Evolutionary conservation across 2,329 filamentous ascomycete species (phyloP).

Genomic region (Talaromyces sp.): DNA sequence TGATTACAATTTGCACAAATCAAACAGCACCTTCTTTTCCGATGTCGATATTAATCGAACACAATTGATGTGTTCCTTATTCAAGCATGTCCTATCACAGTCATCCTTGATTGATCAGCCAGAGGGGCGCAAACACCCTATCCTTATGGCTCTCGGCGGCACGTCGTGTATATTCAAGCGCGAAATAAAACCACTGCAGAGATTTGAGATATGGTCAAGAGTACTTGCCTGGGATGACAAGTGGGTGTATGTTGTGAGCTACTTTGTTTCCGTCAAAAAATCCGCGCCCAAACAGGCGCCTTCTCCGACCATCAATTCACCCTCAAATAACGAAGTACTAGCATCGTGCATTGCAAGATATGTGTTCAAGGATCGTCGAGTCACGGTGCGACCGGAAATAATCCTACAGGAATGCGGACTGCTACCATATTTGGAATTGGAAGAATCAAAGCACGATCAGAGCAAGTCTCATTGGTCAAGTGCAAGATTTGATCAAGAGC

Average conservation of each 20-base stretch:
- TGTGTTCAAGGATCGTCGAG: slow-evolving; percentile 71
- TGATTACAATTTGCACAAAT: slow-evolving; percentile 82
- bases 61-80: slow-evolving; percentile 45
- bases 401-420: slow-evolving; percentile 66
- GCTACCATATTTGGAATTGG: slow-evolving; percentile 48
- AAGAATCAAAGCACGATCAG: slow-evolving; percentile 55
- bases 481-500: slow-evolving; percentile 23
- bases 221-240: slow-evolving; percentile 72
- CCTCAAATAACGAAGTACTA: slow-evolving; percentile 55
- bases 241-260: slow-evolving; percentile 71
- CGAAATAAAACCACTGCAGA: slow-evolving; percentile 63
- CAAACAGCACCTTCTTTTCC: slow-evolving; percentile 77
- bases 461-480: slow-evolving; percentile 23
- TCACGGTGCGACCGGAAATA: slow-evolving; percentile 77
- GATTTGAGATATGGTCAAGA: slow-evolving; percentile 68
- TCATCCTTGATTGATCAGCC: slow-evolving; percentile 32
- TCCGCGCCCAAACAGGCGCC: slow-evolving; percentile 36
- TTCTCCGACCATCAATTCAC: slow-evolving; percentile 22
- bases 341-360: slow-evolving; percentile 73
- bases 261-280: slow-evolving; percentile 44
- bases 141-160: slow-evolving; percentile 64
- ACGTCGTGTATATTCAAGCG: slow-evolving; percentile 68
- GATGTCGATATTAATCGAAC: slow-evolving; percentile 80
- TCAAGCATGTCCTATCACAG: slow-evolving; percentile 55
- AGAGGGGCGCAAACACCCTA: slow-evolving; percentile 33